phyloP scores from a whole-genome alignment of 1,284 basidiomycete species.

The Phlebopus sp. region DNA sequence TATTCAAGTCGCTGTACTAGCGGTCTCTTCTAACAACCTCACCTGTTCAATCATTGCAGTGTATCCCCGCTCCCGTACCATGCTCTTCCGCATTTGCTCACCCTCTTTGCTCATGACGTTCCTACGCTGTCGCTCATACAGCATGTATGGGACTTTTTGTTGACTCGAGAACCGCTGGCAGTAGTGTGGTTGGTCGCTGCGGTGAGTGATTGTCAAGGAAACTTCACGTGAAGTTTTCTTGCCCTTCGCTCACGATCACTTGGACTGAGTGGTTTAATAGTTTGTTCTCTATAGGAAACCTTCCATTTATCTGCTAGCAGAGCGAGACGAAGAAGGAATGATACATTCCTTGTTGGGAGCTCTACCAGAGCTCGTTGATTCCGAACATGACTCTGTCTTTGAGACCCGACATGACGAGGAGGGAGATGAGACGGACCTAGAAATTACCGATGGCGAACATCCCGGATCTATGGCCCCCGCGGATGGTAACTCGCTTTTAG shows the following conservation, averaged over 20 bases:
- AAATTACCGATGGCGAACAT: too few relatives aligned
- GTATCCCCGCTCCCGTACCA: slow-evolving; percentile 76
- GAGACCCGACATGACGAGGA: background rate
- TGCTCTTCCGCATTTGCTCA: slow-evolving; percentile 87
- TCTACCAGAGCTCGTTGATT: slow-evolving; percentile 61
- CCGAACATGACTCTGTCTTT: slow-evolving; percentile 33
- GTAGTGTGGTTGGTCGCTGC: slow-evolving; percentile 82
- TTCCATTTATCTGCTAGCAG: slow-evolving; percentile 52
- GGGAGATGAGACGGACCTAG: background rate
- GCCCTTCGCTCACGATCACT: background rate
- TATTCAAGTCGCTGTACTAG: background rate
- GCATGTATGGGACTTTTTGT: slow-evolving; percentile 84
- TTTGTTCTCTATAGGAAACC: slow-evolving; percentile 59
- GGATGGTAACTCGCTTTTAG: too few relatives aligned
- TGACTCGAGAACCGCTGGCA: slow-evolving; percentile 78
- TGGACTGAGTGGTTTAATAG: slow-evolving; percentile 35
- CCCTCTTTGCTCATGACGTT: slow-evolving; percentile 88
- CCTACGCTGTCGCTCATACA: slow-evolving; percentile 83
- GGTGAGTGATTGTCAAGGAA: slow-evolving; percentile 45
- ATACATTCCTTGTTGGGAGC: slow-evolving; percentile 78
- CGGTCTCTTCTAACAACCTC: background rate
- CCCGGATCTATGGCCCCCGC: too few relatives aligned
- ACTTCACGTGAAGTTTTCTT: background rate
- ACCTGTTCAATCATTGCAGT: slow-evolving; percentile 29
- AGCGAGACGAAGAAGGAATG: slow-evolving; percentile 76